phyloP scores from a whole-genome alignment of 768 basidiomycete species.

The Tremella yokohamensis region DNA sequence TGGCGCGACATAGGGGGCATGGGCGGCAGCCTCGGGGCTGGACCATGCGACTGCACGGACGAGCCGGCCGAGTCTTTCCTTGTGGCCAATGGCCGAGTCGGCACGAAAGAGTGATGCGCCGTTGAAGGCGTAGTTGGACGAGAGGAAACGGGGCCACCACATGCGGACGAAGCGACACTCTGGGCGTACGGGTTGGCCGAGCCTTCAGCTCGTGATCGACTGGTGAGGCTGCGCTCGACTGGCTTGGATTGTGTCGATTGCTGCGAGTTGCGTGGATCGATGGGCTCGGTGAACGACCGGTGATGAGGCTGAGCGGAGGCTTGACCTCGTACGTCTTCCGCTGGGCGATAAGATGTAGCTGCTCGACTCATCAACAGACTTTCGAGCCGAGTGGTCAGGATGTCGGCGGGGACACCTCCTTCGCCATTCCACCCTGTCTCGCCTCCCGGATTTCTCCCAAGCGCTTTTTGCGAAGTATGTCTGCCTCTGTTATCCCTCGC shows the following conservation, averaged over 20 bases:
- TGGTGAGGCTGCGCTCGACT: too few relatives aligned
- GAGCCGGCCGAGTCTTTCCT: slow-evolving; percentile 1
- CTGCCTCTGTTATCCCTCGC: not conserved
- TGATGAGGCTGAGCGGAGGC: not conserved
- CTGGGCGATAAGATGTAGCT: not conserved
- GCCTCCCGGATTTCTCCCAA: slow-evolving; percentile 34
- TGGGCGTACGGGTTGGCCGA: too few relatives aligned
- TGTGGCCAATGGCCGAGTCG: not conserved
- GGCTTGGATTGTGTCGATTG: too few relatives aligned
- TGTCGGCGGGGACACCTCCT: slow-evolving; percentile 41
- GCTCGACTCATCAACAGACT: slow-evolving; percentile 4
- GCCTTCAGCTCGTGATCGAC: too few relatives aligned
- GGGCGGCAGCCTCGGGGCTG: not conserved
- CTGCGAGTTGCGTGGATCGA: not conserved
- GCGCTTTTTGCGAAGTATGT: not conserved
- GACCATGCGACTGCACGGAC: not conserved
- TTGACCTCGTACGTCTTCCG: too few relatives aligned
- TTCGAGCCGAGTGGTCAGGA: slow-evolving; percentile 29
- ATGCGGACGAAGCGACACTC: not conserved
- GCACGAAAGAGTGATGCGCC: slow-evolving; percentile 3
- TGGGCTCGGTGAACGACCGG: slow-evolving; percentile 20
- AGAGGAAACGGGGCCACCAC: not conserved
- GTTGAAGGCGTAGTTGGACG: not conserved
- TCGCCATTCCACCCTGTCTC: slow-evolving; percentile 43
- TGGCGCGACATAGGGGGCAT: slow-evolving; percentile 17